Evolutionary conservation across 345 rosid genomes (phyloP), one percentile per base, ranked within the genome.

Genomic region (Cochlearia excelsa): DNA sequence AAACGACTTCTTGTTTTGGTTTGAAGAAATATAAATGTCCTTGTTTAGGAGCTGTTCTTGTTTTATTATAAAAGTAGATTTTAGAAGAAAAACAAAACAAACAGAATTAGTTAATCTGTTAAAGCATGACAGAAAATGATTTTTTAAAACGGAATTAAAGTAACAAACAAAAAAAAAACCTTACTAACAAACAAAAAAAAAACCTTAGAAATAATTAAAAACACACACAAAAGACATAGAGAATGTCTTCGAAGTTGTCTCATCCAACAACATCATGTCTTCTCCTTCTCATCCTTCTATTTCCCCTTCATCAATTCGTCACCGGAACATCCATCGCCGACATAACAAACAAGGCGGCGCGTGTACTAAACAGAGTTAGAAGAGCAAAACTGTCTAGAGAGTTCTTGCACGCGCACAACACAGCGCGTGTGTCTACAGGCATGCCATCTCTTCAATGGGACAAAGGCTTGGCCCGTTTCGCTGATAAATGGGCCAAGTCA

Each of bases 361-460:
- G 65, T 3, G 3, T 63, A 33, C 10, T 63, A 7, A 70, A 63
- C 48, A 57, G 44, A 57, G 65, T 59, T 0, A 63, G 69, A 3
- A 63, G 2, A 57, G 44, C 48, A 26, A 29, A 16, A 31, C 54
- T 35, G 3, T 47, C 78, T 0, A 46, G 3, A 1, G 72, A 61
- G 37, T 76, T 78, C 67, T 47, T 79, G 29, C 3, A 31, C 3
- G 76, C 82, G 1, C 80, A 82, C 66, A 74, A 80, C 77, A 2
- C 9, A 3, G 53, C 67, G 6, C 76, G 79, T 8, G 26, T 0
- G 4, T 3, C 33, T 2, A n/a, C 46, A 46, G 73, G 71, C 52
- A 54, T 55, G 33, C 81, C 81, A 45, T 73, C 74, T 1, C 39
- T 79, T 43, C 0, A 0, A n/a, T 81, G 86, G 83, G 45, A 78